Base-by-base conservation (phyloP, 2,329 filamentous ascomycete genomes). In the Penicillium sp. region DNA sequence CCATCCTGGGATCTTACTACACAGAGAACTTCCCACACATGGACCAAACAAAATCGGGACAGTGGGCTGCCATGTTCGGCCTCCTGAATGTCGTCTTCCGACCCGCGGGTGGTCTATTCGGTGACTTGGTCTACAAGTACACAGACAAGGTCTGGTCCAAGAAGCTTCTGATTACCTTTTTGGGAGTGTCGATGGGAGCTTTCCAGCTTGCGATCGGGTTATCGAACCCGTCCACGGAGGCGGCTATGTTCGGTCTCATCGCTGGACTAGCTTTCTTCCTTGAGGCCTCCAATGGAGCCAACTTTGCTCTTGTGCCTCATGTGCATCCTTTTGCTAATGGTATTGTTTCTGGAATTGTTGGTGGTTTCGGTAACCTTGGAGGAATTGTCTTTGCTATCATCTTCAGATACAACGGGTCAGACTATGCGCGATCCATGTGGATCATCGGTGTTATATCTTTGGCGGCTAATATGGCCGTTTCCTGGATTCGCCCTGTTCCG, bases 271-370 rank as follows among this genome's bases (percentile, higher is more conserved):
- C 89, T 1, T 82, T 96, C 70, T 96, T 96, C 78, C 76, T 92
- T 43, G 91, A 95, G 72, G 90, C 89, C 2, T 87, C 87, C 41
- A 96, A 96, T 70, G 92, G 92, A 0, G 87, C 90, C 40, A 94
- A 90, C 76, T 96, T 94, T 74, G 85, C 90, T 0, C 82, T 96
- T 6, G 88, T 96, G 25, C 91, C 92, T 4, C 92, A 96, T 70
- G 88, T 96, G 1, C 89, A 92, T 73, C 90, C 91, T 1, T 83
- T 82, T 59, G 90, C 91, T 59, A 96, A 96, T 73, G 92, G 91
- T 73, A 80, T 85, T 55, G 82, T 96, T 7, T 90, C 88, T 1
- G 92, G 92, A 13, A 78, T 90, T 36, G 88, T 91, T 0, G 92
- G 92, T 10, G 91, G 89, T 0, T 81, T 84, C 9, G 92, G 92